These are phyloP conservation scores for Trametes cubensis DNA, from an alignment of 768 basidiomycete species.

Conservation along the genomic window DNA sequence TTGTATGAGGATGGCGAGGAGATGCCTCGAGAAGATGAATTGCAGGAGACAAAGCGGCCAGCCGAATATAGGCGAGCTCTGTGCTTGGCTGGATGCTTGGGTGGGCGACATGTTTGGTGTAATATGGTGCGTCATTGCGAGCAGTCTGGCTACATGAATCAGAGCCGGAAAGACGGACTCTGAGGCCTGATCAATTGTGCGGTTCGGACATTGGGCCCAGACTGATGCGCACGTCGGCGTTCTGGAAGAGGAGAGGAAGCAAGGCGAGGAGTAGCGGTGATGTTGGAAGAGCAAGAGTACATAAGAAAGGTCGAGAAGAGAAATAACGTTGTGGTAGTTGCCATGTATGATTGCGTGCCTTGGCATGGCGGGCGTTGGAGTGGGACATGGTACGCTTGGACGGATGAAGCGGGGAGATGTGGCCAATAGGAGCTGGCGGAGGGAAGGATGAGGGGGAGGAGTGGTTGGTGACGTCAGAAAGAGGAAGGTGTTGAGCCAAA, in stretches of 20 bases:
- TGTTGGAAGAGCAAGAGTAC: not conserved
- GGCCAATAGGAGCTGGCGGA: conserved; percentile 3
- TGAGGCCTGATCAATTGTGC: not conserved
- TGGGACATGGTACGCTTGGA: not conserved
- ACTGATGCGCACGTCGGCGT: not conserved
- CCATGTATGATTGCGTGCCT: no score
- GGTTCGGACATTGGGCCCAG: not conserved
- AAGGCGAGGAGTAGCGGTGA: not conserved
- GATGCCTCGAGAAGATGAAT: not conserved
- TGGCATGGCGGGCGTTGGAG: no score
- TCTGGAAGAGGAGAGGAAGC: conserved; percentile 1
- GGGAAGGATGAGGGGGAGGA: not conserved
- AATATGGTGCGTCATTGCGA: conserved; percentile 1
- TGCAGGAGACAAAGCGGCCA: not conserved
- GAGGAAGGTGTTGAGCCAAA: conserved; percentile 14
- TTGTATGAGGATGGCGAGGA: not conserved
- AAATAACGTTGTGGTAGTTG: no score
- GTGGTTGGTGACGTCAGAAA: conserved; percentile 21
- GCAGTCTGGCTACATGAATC: not conserved
- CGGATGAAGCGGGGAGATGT: conserved; percentile 9
- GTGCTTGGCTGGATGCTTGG: not conserved
- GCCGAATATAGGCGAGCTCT: not conserved
- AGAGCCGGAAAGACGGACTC: not conserved
- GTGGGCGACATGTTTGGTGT: not conserved
- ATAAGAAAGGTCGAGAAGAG: conserved; percentile 8